Evolutionary conservation across 1,284 basidiomycete genomes (phyloP), one percentile per base, ranked within the genome.

Genomic region (Apiotrichum sp.): DNA sequence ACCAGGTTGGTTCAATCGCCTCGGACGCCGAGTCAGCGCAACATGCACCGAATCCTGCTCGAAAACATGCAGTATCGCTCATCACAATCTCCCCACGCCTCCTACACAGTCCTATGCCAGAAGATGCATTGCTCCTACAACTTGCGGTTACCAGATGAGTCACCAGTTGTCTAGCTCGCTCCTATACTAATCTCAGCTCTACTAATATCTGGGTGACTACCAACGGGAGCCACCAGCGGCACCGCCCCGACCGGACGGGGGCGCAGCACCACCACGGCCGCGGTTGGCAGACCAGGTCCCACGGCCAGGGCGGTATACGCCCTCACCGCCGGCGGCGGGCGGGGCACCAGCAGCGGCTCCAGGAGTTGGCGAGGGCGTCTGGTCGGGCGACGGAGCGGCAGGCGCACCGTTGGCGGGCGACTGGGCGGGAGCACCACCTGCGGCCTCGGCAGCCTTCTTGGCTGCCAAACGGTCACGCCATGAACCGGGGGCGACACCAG

Each of bases 231-330:
- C 52, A 29, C 43, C 43, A 22, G 22, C 22, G 22, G 22, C 22
- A 33, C 50, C 52, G 16, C 52, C 45, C 16, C 52, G 43, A 5
- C 38, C 29, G 3, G 52, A 45, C 10, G 45, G 11, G 6, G 45
- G 52, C 3, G 52, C 9, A 39, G 33, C 47, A 9, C 36, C 35
- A n/a, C 51, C 42, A 8, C 47, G 31, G 40, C 45, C 49, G 29
- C 47, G 51, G 8, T 33, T 7, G 22, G 22, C 22, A 13, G 47
- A 83, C 79, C 10, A 78, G 79, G 56, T 85, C 78, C 86, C 85
- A 86, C 71, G 72, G 22, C 80, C 80, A 45, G 76, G 77, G 44
- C 78, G 51, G 46, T 47, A 57, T 29, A 49, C 51, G 9, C 49
- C 49, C 16, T 46, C 51, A 39, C 53, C 53, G 14, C 36, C 33